Evolutionary conservation across 495 filamentous ascomycete genomes (phyloP), one percentile per base, ranked within the genome.

Genomic region (Pyrenula massariospora): DNA sequence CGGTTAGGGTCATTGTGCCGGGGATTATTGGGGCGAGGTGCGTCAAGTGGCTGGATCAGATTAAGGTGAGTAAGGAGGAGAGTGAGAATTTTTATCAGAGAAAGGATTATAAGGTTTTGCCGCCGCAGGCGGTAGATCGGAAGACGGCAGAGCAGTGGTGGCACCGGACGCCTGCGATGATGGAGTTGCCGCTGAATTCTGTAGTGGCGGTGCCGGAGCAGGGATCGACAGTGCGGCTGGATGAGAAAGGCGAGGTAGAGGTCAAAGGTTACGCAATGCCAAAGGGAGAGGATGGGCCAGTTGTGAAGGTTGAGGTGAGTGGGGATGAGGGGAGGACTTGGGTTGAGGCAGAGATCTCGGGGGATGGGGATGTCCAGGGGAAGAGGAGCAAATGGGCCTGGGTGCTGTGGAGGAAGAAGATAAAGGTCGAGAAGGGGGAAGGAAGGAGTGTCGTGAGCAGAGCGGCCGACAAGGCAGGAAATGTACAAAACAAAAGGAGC

Each of bases 1-100:
- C 83, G 0, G 65, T 85, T 15, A 74, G 83, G 2, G 75, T 79
- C 0, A 69, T 86, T 15, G 75, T 84, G 0, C 84, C 84, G 3
- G 84, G 84, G 2, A 72, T 79, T 36, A 79, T 78, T 2, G 84
- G 79, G 2, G 83, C 78, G 12, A 72, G 83, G 25, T 80, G 74
- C 52, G 84, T 87, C 12, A 87, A 87, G 60, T 87, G 83, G 82
- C 72, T 85, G 0, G 78, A 74, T 62, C 74, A 73, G 21, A 83
- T 87, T 54, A 77, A 73, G 2, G 66, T 86, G 1, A 71, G 76
- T 24, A 74, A 78, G 53, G 74, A 81, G 57, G 83, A 86, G 57
- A 80, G 74, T 24, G 63, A 62, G 1, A 79, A 77, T 52, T 71
- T 80, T 58, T 86, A 83, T 70, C 81, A 84, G 62, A 73, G 77